Conservation (phyloP, 768 basidiomycete genomes). For the Ramaria sp. region DNA sequence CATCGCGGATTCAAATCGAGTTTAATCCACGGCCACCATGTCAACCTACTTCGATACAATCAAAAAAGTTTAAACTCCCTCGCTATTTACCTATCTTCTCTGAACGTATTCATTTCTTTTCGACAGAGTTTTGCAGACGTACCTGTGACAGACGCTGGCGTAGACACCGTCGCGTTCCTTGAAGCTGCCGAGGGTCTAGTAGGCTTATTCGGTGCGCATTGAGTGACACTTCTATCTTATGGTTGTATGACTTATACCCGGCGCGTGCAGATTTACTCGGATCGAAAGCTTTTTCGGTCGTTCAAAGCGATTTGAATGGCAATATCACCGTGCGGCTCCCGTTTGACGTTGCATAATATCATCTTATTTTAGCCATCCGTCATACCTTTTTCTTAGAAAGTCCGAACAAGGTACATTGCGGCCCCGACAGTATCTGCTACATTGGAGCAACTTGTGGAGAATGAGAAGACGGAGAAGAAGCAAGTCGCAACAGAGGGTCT, state of each 20-base stretch:
- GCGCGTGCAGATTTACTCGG: constrained; percentile 63
- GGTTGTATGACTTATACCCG: neutral
- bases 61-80: neutral
- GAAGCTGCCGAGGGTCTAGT: constrained; percentile 75
- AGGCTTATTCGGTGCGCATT: constrained; percentile 6
- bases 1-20: neutral
- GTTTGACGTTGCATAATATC: neutral
- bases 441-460: constrained; percentile 71
- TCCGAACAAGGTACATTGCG: constrained; percentile 66
- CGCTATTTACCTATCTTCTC: neutral
- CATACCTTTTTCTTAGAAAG: constrained; percentile 55
- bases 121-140: constrained; percentile 89
- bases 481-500: constrained; percentile 82
- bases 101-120: neutral
- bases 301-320: constrained; percentile 78
- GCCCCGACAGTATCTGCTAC: constrained; percentile 56
- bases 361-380: neutral
- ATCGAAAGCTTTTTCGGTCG: constrained; percentile 70
- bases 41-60: constrained; percentile 5
- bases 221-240: neutral
- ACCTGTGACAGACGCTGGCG: constrained; percentile 70
- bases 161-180: constrained; percentile 81
- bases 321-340: constrained; percentile 67
- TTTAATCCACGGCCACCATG: neutral
- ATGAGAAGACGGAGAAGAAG: constrained; percentile 84